Percentiles rank a stretch among this genome's conserved stretches.
Evolutionary conservation across 1,284 basidiomycete genomes (phyloP).

Genomic region (Trametes pubescens): DNA sequence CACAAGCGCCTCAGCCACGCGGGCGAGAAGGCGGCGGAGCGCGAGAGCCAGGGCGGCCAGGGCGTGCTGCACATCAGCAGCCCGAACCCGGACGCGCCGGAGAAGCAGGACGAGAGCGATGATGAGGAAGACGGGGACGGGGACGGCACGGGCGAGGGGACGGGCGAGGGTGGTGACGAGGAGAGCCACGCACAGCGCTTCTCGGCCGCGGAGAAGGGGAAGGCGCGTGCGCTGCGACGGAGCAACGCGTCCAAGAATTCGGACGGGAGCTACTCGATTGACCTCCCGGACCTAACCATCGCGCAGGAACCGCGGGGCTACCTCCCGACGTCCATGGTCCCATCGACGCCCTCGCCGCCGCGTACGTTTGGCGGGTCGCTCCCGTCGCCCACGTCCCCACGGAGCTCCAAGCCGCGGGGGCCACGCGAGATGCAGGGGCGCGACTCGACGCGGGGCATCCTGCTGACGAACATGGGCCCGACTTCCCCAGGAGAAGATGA

Average conservation of each 20-base stretch:
- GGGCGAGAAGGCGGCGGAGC: conserved; percentile 25
- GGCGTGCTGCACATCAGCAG: conserved; percentile 39
- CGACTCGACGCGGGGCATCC: conserved; percentile 40
- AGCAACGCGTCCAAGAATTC: conserved; percentile 43
- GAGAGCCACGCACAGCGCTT: conserved; percentile 16
- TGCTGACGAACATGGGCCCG: conserved; percentile 33
- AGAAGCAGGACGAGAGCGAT: conserved; percentile 29
- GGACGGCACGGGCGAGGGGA: conserved; percentile 1
- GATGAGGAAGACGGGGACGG: conserved; percentile 31
- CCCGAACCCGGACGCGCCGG: conserved; percentile 33
- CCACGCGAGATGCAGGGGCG: conserved; percentile 42
- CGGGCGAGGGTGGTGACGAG: conserved; percentile 35
- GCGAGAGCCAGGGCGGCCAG: conserved; percentile 14
- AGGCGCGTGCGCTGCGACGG: conserved; percentile 25
- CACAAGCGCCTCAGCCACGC: conserved; percentile 25
- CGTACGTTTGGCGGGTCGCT: conserved; percentile 20
- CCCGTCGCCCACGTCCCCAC: conserved; percentile 31
- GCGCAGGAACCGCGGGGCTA: conserved; percentile 35
- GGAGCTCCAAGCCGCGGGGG: conserved; percentile 40
- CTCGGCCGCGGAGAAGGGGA: conserved; percentile 33
- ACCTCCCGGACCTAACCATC: conserved; percentile 39
- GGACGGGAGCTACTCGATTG: conserved; percentile 45
- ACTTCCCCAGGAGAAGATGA: conserved; percentile 13
- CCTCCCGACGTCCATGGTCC: conserved; percentile 29
- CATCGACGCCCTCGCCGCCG: conserved; percentile 32